Evolutionary conservation across 1,139 yeast genomes (phyloP), one percentile per base, ranked within the genome.

Genomic region (Protomyces gravidus): DNA sequence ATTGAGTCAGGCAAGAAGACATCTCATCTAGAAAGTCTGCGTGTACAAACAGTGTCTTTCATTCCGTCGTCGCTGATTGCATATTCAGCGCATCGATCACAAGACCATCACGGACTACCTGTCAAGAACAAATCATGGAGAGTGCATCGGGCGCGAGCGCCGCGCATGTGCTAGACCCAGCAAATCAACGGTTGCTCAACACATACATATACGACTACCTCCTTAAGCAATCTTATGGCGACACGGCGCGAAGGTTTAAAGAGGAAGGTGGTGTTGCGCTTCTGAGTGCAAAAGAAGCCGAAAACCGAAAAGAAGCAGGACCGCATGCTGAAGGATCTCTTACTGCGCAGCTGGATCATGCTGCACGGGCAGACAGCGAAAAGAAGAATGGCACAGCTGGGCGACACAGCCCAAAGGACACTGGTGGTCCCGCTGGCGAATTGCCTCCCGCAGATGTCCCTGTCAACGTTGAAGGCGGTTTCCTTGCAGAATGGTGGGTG

Each of bases 401-500:
- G 1, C 9, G 21, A 3, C 17, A 26, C 23, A 27, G 30, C 33
- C 23, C 25, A 19, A 26, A 21, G 9, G 19, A 11, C 50, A 2
- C 25, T 2, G 36, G n/a, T 7, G 13, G 30, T 27, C 3, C 33
- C 19, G 15, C 30, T 15, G 21, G 50, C 19, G 17, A 15, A 13
- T 13, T 26, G 25, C 50, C 15, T 19, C 27, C 26, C 23, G 62
- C 59, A 5, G 55, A 45, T 25, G 68, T 71, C 13, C 73, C 73
- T 25, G 70, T 73, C 59, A 75, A 89, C 69, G 84, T 95, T 3
- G 94, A 95, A 0, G 90, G 85, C 67, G 94, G 96, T 7, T 89
- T 88, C 68, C 74, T 89, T 49, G 84, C 80, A 67, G 97, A 89
- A 70, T 90, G 97, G 97, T 90, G 97, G 97, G 89, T 84, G 74